These are phyloP conservation scores for Vaccinium vitisidaea DNA, from an alignment of 148 eudicot genomes.

Conservation along the genomic window DNA sequence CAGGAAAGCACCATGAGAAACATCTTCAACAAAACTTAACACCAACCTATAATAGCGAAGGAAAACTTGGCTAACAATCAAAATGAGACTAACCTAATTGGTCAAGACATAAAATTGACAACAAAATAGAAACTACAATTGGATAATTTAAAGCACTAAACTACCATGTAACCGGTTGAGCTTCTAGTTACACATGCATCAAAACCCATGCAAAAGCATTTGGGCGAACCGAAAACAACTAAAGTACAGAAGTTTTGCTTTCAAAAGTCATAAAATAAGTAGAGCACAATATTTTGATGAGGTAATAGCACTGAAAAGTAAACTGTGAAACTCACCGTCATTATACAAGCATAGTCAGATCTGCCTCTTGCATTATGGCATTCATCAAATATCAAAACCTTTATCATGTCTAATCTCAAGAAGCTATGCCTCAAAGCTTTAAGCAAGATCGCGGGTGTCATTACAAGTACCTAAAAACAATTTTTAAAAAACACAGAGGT, in stretches of 20 bases:
- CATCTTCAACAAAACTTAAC: background rate
- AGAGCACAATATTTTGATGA: background rate
- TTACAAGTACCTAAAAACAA: slow-evolving; percentile 73
- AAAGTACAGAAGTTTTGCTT: background rate
- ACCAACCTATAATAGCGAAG: background rate
- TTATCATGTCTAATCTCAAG: slow-evolving; percentile 52
- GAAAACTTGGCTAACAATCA: too few species aligned
- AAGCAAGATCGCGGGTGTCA: slow-evolving; percentile 76
- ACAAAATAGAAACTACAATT: background rate
- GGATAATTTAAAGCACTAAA: background rate
- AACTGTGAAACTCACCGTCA: slow-evolving; percentile 49
- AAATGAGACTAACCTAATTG: background rate
- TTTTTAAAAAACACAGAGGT: background rate
- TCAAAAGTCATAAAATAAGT: background rate
- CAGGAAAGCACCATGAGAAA: background rate
- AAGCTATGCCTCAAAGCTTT: slow-evolving; percentile 72
- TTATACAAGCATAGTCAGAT: slow-evolving; percentile 70
- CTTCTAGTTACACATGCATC: background rate
- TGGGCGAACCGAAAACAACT: background rate
- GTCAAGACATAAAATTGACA: background rate
- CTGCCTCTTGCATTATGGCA: slow-evolving; percentile 86
- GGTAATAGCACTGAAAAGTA: background rate
- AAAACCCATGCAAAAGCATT: background rate
- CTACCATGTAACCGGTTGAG: background rate
- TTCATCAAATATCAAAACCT: slow-evolving; percentile 84